phyloP scores from a whole-genome alignment of 1,139 yeast species.

The Hyphopichia khmerensis region DNA sequence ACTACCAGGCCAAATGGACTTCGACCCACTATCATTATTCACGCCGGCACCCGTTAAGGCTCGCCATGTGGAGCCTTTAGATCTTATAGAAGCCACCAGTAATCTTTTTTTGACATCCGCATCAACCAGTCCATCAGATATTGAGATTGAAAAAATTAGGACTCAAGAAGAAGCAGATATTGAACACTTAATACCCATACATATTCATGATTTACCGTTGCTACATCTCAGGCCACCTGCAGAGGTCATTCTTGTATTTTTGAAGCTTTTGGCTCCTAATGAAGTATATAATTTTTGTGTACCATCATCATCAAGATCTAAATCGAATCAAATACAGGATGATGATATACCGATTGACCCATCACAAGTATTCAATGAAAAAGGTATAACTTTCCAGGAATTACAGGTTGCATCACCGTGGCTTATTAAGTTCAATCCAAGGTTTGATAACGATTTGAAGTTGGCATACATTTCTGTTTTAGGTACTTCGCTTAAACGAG shows the following conservation, averaged over 20 bases:
- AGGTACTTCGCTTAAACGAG: conserved; percentile 21
- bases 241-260: conserved; percentile 41
- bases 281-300: conserved; percentile 54
- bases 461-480: conserved; percentile 27
- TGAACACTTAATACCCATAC: conserved; percentile 39
- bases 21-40: conserved; percentile 45
- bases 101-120: background rate
- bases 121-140: background rate
- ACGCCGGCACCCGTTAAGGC: conserved; percentile 23
- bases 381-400: conserved; percentile 17
- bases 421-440: conserved; percentile 36
- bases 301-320: background rate
- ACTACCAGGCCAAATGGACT: too few species aligned
- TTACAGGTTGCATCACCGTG: conserved; percentile 35
- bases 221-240: conserved; percentile 49
- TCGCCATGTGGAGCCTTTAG: background rate
- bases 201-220: conserved; percentile 67
- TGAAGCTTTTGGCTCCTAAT: conserved; percentile 52
- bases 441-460: conserved; percentile 23
- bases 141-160: background rate
- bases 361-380: conserved; percentile 11
- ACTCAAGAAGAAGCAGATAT: conserved; percentile 10
- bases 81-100: background rate
- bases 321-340: too few species aligned
- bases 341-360: conserved; percentile 11